phyloP scores from a whole-genome alignment of 23 red algal genomes.

The Gracilaria domingensis region DNA sequence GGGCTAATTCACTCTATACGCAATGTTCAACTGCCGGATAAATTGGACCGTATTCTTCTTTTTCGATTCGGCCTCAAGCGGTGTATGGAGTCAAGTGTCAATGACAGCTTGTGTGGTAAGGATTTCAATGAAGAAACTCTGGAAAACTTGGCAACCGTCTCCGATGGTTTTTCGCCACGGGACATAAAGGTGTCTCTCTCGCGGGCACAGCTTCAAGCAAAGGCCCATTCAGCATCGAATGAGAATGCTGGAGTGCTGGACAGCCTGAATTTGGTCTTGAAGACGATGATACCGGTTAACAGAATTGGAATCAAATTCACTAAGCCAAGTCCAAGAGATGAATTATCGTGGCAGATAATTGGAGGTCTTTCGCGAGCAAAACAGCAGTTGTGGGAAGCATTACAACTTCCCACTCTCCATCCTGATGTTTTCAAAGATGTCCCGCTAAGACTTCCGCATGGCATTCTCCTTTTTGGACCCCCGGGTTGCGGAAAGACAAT shows the following conservation, averaged over 20 bases:
- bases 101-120: neutral
- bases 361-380: conserved; percentile 88
- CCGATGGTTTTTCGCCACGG: conserved; percentile 37
- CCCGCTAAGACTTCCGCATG: conserved; percentile 92
- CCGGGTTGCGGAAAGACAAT: conserved; percentile 95
- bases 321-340: conserved; percentile 10
- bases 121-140: neutral
- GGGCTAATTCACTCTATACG: conserved; percentile 25
- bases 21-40: neutral
- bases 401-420: conserved; percentile 91
- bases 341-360: conserved; percentile 81
- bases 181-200: conserved; percentile 34
- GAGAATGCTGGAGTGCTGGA: neutral
- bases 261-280: neutral
- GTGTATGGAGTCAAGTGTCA: neutral
- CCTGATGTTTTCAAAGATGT: conserved; percentile 82
- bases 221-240: neutral
- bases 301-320: conserved; percentile 53
- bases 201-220: conserved; percentile 5
- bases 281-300: conserved; percentile 50
- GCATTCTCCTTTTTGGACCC: conserved; percentile 90
- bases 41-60: conserved; percentile 13
- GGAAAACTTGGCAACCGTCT: neutral
- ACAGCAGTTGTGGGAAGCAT: conserved; percentile 85
- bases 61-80: neutral